These are phyloP conservation scores for Talaromyces borbonicus DNA, from an alignment of 495 filamentous ascomycete genomes.

Conservation along the genomic window DNA sequence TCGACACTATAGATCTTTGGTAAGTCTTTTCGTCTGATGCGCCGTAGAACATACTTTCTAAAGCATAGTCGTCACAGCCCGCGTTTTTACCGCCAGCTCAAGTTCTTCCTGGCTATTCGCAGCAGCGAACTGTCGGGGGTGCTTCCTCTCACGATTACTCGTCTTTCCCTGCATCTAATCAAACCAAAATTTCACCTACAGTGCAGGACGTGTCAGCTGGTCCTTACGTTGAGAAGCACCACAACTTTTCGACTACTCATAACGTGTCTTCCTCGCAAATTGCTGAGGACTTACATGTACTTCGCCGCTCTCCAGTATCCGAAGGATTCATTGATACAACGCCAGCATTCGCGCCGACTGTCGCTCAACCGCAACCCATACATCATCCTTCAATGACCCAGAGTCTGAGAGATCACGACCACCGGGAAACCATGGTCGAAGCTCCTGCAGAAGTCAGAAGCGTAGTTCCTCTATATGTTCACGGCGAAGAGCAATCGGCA, in stretches of 20 bases:
- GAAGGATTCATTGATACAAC: not conserved
- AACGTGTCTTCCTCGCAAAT: not conserved
- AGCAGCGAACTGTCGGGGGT: not conserved
- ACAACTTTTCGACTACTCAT: not conserved
- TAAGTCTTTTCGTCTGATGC: conserved; percentile 26
- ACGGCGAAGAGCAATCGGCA: conserved; percentile 33
- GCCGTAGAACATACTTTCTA: not conserved
- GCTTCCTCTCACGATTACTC: not conserved
- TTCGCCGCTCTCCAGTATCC: conserved; percentile 4
- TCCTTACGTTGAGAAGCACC: not conserved
- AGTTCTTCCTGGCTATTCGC: not conserved
- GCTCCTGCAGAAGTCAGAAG: conserved; percentile 16
- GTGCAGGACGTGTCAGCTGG: not conserved
- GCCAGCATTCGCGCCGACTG: not conserved
- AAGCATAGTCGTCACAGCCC: not conserved
- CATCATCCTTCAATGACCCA: not conserved
- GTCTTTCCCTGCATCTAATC: not conserved
- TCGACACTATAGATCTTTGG: conserved; percentile 57
- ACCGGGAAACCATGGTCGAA: not conserved
- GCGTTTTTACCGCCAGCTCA: not conserved
- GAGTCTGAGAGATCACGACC: not conserved
- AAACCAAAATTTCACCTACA: not conserved
- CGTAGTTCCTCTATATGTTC: conserved; percentile 36
- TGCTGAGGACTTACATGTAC: conserved; percentile 4
- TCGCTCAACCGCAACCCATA: not conserved